Conservation (phyloP, 108 stramenopile genomes). For the Cyclotella choctawhatcheeana region DNA sequence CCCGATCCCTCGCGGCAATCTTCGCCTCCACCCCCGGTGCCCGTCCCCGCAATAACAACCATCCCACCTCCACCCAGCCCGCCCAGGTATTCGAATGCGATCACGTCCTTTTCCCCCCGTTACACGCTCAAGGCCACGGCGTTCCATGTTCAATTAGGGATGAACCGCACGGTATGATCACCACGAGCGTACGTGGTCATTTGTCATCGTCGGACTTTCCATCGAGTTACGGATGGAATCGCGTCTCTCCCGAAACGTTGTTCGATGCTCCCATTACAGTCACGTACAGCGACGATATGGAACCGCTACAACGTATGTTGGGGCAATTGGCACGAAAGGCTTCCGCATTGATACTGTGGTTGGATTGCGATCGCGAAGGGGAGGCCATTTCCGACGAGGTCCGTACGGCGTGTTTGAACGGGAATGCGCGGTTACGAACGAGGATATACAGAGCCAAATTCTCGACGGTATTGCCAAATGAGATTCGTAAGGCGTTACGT, state of each 20-base stretch:
- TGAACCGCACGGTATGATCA: constrained; percentile 86
- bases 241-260: constrained; percentile 71
- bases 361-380: constrained; percentile 99
- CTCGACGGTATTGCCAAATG: constrained; percentile 89
- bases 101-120: constrained; percentile 72
- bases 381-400: constrained; percentile 97
- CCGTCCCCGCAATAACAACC: constrained; percentile 39
- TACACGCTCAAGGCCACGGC: constrained; percentile 68
- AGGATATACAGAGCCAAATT: constrained; percentile 89
- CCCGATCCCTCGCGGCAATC: constrained; percentile 85
- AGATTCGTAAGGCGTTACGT: constrained; percentile 85
- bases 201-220: constrained; percentile 81
- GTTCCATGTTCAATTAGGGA: constrained; percentile 16
- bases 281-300: constrained; percentile 73
- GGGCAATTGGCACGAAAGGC: constrained; percentile 44
- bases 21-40: constrained; percentile 62
- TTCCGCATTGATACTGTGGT: constrained; percentile 93
- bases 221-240: constrained; percentile 67
- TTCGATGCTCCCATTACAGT: constrained; percentile 85
- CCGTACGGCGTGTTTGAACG: constrained; percentile 69
- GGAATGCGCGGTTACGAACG: constrained; percentile 58
- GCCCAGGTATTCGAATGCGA: constrained; percentile 81
- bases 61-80: constrained; percentile 50
- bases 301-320: constrained; percentile 76
- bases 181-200: constrained; percentile 87